Evolutionary conservation across 2,329 filamentous ascomycete species (phyloP), one percentile per base, ranked within the genome.

Genomic region (Ceratocystis huliohia): DNA sequence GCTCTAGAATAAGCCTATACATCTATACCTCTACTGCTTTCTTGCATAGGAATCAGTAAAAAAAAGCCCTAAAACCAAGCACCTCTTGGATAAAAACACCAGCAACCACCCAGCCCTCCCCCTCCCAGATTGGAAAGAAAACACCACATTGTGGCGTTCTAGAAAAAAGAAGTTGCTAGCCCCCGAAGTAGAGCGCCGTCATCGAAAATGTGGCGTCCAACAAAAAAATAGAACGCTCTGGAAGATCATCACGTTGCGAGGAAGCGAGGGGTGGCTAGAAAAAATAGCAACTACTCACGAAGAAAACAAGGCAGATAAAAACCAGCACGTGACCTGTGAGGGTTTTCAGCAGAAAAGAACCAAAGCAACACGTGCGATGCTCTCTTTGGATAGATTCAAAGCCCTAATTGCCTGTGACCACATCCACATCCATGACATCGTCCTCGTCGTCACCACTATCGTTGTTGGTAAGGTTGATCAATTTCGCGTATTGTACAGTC

Each of bases 401-500:
- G 46, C 46, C 30, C 30, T 61, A 65, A 28, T 61, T 59, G 13
- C 56, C 28, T 30, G 50, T 46, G 5, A 44, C 44, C 45, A 30
- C 53, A 59, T 68, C 67, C 20, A 68, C 64, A 44, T 66, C 66
- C 66, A 68, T 68, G 6, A 53, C 59, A 64, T 66, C 64, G 5
- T 33, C 56, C 20, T 76, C 77, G 17, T 78, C 78, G 13, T 74
- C 72, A 10, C 76, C 74, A 17, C 79, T 77, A 22, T 79, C 78
- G 59, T 61, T 33, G 5, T 79, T 70, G 5, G 79, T 81, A 46
- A 89, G 78, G 66, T 88, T 88, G 25, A 95, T 79, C n/a, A 91
- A 79, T 69, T 89, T 85, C 13, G 93, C 93, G 74, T 97, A 97
- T 69, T 95, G 93, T 30, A 96, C 89, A n/a, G 91, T 96, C 53